A percentile compares a stretch with the other conserved stretches of the same genome.
phyloP scores from a whole-genome alignment of 495 filamentous ascomycete species.

The Cudoniella acicularis region DNA sequence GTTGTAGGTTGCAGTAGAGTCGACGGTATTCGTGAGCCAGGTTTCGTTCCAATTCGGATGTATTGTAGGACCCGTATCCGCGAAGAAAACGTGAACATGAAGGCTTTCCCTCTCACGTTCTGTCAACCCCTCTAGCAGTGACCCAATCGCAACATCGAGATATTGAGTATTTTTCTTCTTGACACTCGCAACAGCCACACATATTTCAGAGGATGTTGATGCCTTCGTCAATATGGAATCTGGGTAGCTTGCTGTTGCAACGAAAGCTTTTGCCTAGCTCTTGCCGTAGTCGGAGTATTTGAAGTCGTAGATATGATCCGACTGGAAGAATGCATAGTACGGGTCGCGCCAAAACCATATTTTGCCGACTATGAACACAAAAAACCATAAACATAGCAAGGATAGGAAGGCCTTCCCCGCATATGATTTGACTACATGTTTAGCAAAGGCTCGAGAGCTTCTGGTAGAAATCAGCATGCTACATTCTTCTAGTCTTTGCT shows the following conservation, averaged over 20 bases:
- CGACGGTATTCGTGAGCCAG: slow-evolving; percentile 12
- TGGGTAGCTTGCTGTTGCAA: slow-evolving; percentile 17
- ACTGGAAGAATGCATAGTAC: slow-evolving; percentile 37
- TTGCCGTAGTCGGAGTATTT: slow-evolving; percentile 35
- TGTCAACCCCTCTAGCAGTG: slow-evolving; percentile 34
- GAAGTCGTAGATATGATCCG: slow-evolving; percentile 33
- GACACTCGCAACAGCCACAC: slow-evolving; percentile 35
- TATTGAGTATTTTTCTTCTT: slow-evolving; percentile 32
- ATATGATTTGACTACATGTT: no score
- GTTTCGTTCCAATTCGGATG: slow-evolving; percentile 8
- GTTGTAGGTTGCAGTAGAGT: slow-evolving; percentile 22
- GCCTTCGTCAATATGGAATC: slow-evolving; percentile 26
- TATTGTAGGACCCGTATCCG: slow-evolving; percentile 17
- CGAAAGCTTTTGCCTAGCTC: slow-evolving; percentile 28
- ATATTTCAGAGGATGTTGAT: slow-evolving; percentile 27
- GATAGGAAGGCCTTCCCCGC: no score
- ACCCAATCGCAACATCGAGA: slow-evolving; percentile 32
- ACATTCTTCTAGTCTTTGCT: no score
- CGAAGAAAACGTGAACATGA: slow-evolving; percentile 31
- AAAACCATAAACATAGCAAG: no score
- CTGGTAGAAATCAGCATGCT: no score
- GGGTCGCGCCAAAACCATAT: slow-evolving; percentile 38
- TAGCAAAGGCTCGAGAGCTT: no score
- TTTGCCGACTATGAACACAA: slow-evolving; percentile 4
- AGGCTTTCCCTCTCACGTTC: slow-evolving; percentile 29